Percentiles rank a stretch among this genome's conserved stretches.
These are phyloP conservation scores for Termitomyces sp. DNA, from an alignment of 768 basidiomycete species.

Conservation along the genomic window DNA sequence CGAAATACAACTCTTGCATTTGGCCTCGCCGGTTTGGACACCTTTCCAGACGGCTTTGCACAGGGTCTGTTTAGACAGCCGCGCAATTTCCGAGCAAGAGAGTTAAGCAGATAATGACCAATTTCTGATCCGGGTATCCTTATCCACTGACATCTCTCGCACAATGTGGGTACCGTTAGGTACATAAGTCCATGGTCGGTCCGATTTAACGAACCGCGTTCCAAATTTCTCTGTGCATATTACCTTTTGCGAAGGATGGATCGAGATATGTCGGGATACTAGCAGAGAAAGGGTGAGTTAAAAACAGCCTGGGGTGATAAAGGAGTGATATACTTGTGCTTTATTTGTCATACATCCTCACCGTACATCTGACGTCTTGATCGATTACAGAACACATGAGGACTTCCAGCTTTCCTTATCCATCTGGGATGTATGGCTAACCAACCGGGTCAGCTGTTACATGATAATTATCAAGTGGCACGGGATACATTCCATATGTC, in stretches of 20 bases:
- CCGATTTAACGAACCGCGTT: neutral
- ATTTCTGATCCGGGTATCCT: neutral
- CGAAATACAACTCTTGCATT: neutral
- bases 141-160: neutral
- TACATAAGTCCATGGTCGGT: neutral
- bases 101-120: neutral
- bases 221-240: neutral
- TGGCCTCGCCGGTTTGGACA: no score
- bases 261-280: neutral
- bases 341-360: neutral
- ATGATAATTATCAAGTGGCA: neutral
- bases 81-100: neutral
- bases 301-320: neutral
- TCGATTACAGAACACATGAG: neutral
- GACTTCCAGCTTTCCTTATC: neutral
- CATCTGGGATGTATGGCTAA: neutral
- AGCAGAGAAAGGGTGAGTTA: neutral
- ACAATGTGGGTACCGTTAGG: neutral
- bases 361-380: neutral
- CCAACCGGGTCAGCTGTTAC: neutral
- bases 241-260: neutral
- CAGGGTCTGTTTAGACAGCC: neutral
- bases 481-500: neutral
- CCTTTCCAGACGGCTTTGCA: neutral
- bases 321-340: neutral